A percentile compares a stretch with the other conserved stretches of the same genome.
Conservation (phyloP, 768 basidiomycete species). For the Polyporus arcularius region DNA sequence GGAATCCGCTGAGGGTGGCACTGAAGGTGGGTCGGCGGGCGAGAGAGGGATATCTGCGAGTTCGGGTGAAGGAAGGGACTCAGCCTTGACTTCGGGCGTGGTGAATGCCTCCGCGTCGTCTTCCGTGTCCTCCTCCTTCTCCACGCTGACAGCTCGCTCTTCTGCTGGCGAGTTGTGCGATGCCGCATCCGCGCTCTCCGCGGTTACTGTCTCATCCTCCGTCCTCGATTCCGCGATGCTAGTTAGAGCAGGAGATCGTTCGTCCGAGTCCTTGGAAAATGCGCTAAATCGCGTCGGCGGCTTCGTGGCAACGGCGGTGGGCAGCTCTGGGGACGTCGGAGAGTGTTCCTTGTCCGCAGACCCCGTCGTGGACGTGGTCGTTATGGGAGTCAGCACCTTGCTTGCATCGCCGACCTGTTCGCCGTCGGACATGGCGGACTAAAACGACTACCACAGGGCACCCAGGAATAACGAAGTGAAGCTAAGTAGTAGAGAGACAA, state of each 20-base stretch:
- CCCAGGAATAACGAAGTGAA: no score
- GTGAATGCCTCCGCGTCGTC: not conserved
- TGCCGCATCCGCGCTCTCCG: not conserved
- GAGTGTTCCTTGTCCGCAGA: not conserved
- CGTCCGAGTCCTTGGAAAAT: not conserved
- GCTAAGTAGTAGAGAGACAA: no score
- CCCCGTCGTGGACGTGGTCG: slow-evolving; percentile 5
- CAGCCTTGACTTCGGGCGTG: not conserved
- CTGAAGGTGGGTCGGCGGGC: not conserved
- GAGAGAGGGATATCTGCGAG: slow-evolving; percentile 1
- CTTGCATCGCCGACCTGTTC: not conserved
- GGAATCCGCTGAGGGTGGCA: no score
- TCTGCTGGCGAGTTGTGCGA: not conserved
- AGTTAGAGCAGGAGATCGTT: not conserved
- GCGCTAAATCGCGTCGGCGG: not conserved
- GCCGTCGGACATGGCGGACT: slow-evolving; percentile 6
- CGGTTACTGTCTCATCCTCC: not conserved
- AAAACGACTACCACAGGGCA: no score
- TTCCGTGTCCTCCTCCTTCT: not conserved
- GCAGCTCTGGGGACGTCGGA: slow-evolving; percentile 8
- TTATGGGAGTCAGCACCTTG: slow-evolving; percentile 11
- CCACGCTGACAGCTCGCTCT: not conserved
- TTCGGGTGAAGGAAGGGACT: not conserved
- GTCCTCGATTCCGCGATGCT: not conserved
- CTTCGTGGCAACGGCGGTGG: slow-evolving; percentile 12